These are phyloP conservation scores for Gossypium mustelinum DNA, from an alignment of 345 rosid species.

Conservation along the genomic window DNA sequence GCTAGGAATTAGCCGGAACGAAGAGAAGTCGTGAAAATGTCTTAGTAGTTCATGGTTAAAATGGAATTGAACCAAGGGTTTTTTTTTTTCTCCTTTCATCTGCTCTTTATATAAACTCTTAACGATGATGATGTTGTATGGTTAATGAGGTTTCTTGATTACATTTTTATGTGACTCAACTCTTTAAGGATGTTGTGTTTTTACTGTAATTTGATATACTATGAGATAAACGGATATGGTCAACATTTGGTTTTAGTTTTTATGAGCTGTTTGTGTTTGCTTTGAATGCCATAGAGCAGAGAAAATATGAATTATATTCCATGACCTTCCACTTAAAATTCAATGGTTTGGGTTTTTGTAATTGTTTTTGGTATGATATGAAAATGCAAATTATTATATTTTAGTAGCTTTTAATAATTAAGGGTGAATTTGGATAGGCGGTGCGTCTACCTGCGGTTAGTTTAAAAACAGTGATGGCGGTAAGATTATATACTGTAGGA, in stretches of 20 bases:
- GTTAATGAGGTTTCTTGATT: constrained; percentile 5
- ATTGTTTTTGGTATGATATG: no score
- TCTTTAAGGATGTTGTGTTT: neutral
- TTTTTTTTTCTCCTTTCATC: neutral
- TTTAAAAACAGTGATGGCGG: no score
- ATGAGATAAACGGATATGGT: neutral
- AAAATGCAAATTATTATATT: no score
- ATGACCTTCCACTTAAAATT: neutral
- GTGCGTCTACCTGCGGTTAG: no score
- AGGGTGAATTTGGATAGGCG: no score
- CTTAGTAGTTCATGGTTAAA: neutral
- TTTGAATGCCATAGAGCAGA: neutral
- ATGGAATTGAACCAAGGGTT: neutral
- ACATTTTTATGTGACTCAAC: constrained; percentile 5
- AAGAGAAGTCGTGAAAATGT: neutral
- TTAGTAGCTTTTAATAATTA: no score
- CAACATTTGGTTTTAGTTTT: constrained; percentile 6
- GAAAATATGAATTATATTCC: neutral
- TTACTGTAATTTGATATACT: neutral
- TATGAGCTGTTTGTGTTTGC: neutral
- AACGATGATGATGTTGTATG: constrained; percentile 8
- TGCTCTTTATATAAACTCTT: neutral
- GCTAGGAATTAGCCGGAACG: neutral
- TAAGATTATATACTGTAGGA: no score
- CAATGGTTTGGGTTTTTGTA: neutral